Percentiles rank a stretch among this genome's conserved stretches.
Conservation (phyloP, 2,329 filamentous ascomycete genomes). For the Diplodia sapinea region DNA sequence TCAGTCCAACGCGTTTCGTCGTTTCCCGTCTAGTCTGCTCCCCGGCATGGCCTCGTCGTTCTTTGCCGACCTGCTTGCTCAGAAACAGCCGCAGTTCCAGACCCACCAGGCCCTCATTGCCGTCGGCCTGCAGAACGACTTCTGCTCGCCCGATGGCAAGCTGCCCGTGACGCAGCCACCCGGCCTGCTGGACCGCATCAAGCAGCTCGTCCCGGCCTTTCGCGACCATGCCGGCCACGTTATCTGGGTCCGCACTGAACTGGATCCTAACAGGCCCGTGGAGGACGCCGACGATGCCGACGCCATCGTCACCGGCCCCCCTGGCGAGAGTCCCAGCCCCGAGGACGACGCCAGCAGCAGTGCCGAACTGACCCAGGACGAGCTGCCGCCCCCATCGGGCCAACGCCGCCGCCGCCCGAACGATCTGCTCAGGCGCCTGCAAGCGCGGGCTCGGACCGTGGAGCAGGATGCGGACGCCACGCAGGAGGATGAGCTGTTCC, state of each 20-base stretch:
- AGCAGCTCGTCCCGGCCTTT: conserved; percentile 72
- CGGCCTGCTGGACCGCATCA: conserved; percentile 70
- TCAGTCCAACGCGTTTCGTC: conserved; percentile 4
- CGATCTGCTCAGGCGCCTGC: conserved; percentile 47
- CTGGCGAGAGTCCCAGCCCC: conserved; percentile 42
- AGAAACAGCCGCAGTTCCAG: conserved; percentile 58
- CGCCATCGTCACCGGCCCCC: conserved; percentile 50
- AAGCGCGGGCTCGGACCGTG: conserved; percentile 39
- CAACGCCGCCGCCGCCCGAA: conserved; percentile 40
- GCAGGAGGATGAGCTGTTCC: conserved; percentile 55
- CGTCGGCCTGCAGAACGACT: conserved; percentile 90
- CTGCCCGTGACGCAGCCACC: conserved; percentile 68
- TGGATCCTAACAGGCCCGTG: conserved; percentile 65
- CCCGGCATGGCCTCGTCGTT: conserved; percentile 49
- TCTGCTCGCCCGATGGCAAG: conserved; percentile 71
- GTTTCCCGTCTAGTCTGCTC: conserved; percentile 10
- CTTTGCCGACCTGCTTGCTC: conserved; percentile 48
- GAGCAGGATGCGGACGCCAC: conserved; percentile 3
- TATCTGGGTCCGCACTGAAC: conserved; percentile 84
- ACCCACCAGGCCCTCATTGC: conserved; percentile 75
- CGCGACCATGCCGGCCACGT: conserved; percentile 71
- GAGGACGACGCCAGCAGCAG: conserved; percentile 38
- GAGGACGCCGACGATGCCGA: conserved; percentile 57
- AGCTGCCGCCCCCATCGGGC: conserved; percentile 46
- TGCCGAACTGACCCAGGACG: conserved; percentile 33